phyloP scores from a whole-genome alignment of 768 basidiomycete genomes.

The Hygrophorus pudorinus region DNA sequence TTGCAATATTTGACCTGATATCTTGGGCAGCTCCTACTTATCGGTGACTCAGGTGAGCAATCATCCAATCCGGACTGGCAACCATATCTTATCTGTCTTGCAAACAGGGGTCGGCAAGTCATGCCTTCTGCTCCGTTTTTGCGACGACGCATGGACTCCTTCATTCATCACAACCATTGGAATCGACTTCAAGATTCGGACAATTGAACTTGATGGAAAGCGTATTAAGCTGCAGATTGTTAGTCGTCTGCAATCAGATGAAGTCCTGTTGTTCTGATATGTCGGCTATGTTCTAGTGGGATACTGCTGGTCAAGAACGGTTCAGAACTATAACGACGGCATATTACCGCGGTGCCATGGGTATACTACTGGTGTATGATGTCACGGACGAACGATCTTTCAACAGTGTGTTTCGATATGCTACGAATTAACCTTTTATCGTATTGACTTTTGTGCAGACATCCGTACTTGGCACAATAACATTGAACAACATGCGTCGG shows the following conservation, averaged over 20 bases:
- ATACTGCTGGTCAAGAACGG: conserved; percentile 97
- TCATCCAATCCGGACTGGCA: conserved; percentile 5
- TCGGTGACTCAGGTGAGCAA: conserved; percentile 83
- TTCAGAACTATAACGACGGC: conserved; percentile 98
- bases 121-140: conserved; percentile 91
- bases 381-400: conserved; percentile 93
- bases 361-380: conserved; percentile 97
- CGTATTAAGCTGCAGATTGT: conserved; percentile 99
- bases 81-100: not conserved
- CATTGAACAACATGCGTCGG: conserved; percentile 97
- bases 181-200: conserved; percentile 99
- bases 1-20: conserved; percentile 2
- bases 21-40: conserved; percentile 70
- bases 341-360: conserved; percentile 99
- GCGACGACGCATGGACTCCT: conserved; percentile 99
- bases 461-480: conserved; percentile 98
- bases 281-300: conserved; percentile 59
- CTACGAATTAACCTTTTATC: conserved; percentile 1
- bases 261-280: not conserved
- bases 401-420: conserved; percentile 63
- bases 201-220: conserved; percentile 97
- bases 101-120: conserved; percentile 88
- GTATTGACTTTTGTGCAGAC: conserved; percentile 37
- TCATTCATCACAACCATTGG: conserved; percentile 99
- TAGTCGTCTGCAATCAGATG: conserved; percentile 22